phyloP scores from a whole-genome alignment of 176 grass and related monocot genomes.

The Cenchrus americanus region DNA sequence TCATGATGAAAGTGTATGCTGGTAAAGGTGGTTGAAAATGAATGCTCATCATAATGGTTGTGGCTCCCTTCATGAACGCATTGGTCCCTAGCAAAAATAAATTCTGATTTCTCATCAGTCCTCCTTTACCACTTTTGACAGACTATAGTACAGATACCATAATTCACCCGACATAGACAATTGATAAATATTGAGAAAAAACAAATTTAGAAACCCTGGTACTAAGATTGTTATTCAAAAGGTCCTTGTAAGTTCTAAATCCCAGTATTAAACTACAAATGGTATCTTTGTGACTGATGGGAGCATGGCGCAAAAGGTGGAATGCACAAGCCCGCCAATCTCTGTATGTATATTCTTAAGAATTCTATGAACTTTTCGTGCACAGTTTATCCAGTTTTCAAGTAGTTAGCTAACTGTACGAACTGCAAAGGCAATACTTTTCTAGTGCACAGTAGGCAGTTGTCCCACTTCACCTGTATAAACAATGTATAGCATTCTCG shows the following conservation, averaged over 20 bases:
- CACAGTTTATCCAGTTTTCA: slow-evolving; percentile 34
- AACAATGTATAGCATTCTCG: slow-evolving; percentile 41
- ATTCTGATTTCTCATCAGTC: slow-evolving; percentile 28
- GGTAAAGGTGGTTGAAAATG: slow-evolving; percentile 57
- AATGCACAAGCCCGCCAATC: neutral
- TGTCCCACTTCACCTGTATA: slow-evolving; percentile 16
- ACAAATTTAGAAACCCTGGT: neutral
- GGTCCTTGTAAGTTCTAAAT: neutral
- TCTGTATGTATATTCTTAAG: slow-evolving; percentile 10
- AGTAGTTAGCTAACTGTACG: slow-evolving; percentile 38
- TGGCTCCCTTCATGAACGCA: slow-evolving; percentile 42
- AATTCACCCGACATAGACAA: neutral
- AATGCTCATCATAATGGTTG: slow-evolving; percentile 50
- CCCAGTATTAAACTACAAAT: slow-evolving; percentile 5
- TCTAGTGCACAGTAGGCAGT: neutral
- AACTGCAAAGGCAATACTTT: slow-evolving; percentile 43
- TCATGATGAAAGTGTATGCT: slow-evolving; percentile 57
- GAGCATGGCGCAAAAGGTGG: slow-evolving; percentile 26
- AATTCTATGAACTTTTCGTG: slow-evolving; percentile 18
- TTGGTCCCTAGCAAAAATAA: slow-evolving; percentile 58
- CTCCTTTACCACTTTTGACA: slow-evolving; percentile 40
- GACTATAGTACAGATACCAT: slow-evolving; percentile 35
- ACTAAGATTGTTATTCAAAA: slow-evolving; percentile 8
- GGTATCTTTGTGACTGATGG: slow-evolving; percentile 1
- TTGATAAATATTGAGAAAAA: neutral